A percentile compares a stretch with the other conserved stretches of the same genome.
Conservation (phyloP, 176 grass and related monocot species). For the Avena atlantica region DNA sequence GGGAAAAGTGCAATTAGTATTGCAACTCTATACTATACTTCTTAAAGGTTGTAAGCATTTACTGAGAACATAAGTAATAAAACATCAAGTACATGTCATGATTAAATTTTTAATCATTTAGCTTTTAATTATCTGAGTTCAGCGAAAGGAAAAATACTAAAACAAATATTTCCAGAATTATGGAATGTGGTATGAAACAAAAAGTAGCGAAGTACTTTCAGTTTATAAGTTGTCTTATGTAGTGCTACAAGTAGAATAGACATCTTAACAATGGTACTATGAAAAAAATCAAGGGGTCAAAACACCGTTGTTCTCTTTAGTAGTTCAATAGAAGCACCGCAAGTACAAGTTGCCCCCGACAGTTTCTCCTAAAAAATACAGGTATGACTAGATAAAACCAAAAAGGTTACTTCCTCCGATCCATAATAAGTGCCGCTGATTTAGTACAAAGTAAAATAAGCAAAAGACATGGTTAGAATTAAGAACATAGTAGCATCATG, state of each 20-base stretch:
- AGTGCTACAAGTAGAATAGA: slow-evolving; percentile 2
- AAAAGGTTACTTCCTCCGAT: background rate
- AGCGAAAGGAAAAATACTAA: background rate
- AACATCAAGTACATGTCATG: background rate
- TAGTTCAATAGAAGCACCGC: background rate
- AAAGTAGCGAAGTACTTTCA: background rate
- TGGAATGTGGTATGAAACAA: background rate
- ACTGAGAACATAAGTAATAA: background rate
- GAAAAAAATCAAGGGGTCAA: background rate
- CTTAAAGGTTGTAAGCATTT: slow-evolving; percentile 28
- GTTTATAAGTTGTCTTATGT: background rate
- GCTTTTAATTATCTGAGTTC: background rate
- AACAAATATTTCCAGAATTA: background rate
- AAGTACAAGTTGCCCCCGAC: background rate
- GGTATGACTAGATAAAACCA: background rate
- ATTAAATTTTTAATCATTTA: background rate
- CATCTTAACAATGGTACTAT: background rate
- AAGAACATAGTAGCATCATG: background rate
- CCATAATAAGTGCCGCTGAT: no score
- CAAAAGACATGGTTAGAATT: background rate
- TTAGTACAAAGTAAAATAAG: background rate
- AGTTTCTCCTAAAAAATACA: background rate
- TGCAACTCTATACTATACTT: background rate
- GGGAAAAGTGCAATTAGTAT: background rate
- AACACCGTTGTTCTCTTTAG: background rate